Conservation (phyloP, 148 eudicot species). For the Bassia scoparia region DNA sequence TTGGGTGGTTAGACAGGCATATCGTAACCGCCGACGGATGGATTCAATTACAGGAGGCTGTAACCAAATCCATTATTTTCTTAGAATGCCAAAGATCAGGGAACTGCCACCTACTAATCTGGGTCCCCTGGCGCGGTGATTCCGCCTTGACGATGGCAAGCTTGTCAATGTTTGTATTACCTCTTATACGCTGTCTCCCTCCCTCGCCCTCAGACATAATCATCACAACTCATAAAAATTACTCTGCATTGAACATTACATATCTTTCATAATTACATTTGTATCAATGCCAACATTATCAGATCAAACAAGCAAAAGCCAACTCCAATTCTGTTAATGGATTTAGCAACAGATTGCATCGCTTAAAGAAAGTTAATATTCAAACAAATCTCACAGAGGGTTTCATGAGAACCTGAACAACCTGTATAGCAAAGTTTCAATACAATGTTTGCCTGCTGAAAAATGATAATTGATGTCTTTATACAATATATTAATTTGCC, state of each 20-base stretch:
- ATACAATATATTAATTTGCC: neutral
- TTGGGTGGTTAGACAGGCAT: neutral
- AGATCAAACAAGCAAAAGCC: too few relatives aligned
- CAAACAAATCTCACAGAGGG: too few relatives aligned
- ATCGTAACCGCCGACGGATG: conserved; percentile 22
- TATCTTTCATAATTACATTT: too few relatives aligned
- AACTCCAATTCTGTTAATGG: too few relatives aligned
- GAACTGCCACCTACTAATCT: conserved; percentile 62
- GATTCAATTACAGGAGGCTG: conserved; percentile 60
- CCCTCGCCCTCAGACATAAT: neutral
- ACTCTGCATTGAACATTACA: too few relatives aligned
- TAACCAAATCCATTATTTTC: conserved; percentile 66
- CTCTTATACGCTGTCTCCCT: neutral
- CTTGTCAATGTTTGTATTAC: conserved; percentile 43
- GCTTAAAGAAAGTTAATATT: too few relatives aligned
- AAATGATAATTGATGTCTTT: neutral
- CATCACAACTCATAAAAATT: too few relatives aligned
- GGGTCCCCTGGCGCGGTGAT: conserved; percentile 80
- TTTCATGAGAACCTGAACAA: neutral
- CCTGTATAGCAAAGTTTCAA: neutral
- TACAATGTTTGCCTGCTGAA: too few relatives aligned
- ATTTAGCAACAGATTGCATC: too few relatives aligned
- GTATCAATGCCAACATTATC: too few relatives aligned
- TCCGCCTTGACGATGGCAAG: conserved; percentile 74
- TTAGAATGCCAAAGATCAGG: conserved; percentile 93